phyloP scores from a whole-genome alignment of 371 early-diverging fungal species.

The Mucor mucedo region DNA sequence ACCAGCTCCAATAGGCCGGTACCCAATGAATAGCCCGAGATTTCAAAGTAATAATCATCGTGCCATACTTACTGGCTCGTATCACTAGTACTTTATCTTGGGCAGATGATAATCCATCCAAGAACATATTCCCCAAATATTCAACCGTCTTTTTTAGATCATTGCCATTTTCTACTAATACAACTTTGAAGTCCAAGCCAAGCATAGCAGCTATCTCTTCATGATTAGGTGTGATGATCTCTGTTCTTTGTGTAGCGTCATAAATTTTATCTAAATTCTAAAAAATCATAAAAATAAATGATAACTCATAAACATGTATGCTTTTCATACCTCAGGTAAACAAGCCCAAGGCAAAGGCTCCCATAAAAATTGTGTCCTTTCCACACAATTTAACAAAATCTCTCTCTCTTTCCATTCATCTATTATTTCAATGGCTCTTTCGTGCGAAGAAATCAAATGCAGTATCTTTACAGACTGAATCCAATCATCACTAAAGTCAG shows the following conservation, averaged over 20 bases:
- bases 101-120: conserved; percentile 1
- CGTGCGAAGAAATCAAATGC: conserved; percentile 49
- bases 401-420: conserved; percentile 39
- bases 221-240: conserved; percentile 39
- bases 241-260: conserved; percentile 12
- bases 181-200: conserved; percentile 8
- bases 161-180: conserved; percentile 4
- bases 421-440: conserved; percentile 43
- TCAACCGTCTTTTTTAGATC: conserved; percentile 19
- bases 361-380: conserved; percentile 42
- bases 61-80: conserved; percentile 44
- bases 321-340: conserved; percentile 34
- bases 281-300: neutral
- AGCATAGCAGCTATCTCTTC: conserved; percentile 36
- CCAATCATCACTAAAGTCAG: conserved; percentile 48
- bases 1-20: conserved; percentile 43
- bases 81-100: conserved; percentile 20
- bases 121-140: conserved; percentile 6
- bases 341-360: conserved; percentile 55
- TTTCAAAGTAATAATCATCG: conserved; percentile 14
- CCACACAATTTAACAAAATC: neutral
- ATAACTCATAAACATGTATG: neutral
- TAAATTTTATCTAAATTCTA: conserved; percentile 20
- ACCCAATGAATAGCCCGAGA: conserved; percentile 24
- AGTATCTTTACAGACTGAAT: conserved; percentile 34